Base-by-base conservation (phyloP, 2,329 filamentous ascomycete species). In the Parasarocladium wereldwijsianum region DNA sequence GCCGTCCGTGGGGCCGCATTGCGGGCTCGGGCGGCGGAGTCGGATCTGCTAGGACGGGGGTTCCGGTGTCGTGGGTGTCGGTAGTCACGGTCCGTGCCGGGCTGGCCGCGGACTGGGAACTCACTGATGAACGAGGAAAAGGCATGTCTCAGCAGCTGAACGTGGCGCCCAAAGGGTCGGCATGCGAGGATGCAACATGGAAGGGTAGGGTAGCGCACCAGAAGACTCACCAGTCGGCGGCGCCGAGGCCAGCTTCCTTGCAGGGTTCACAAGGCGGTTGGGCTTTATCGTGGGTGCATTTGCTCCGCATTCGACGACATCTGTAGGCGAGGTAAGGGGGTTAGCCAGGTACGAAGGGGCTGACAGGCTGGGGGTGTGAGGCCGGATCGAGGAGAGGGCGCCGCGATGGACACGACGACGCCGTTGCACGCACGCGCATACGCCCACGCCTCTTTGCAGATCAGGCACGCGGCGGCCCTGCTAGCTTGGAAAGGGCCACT, bases 271-370 rank as follows among this genome's bases (percentile, higher is more conserved):
- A 72, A 11, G 64, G 64, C 16, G 64, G 51, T 14, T 49, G 45
- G 4, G 50, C 54, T 29, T 57, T 61, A 7, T 65, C 59, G 38
- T 68, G 63, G 12, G 63, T 41, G 38, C 66, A 70, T 48, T 68
- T 70, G 43, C 62, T 67, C 35, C 66, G 59, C 55, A 69, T 62
- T 19, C 64, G 62, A 19, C 66, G 64, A 37, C 66, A 70, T 52
- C 63, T 66, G 31, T 11, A 33, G 18, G 23, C 5, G 14, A 27
- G 8, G 11, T 21, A 18, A 21, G 16, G 6, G 18, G 21, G 31
- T 34, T 31, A 34, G 32, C 22, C 26, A 27, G 10, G 26, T 17
- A 15, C 15, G n/a, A n/a, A n/a, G n/a, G n/a, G n/a, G n/a, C n/a
- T n/a, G n/a, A n/a, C n/a, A n/a, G n/a, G n/a, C n/a, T n/a, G n/a